These are phyloP conservation scores for Arthrobotrys sinensis DNA, from an alignment of 2,329 filamentous ascomycete species.

Conservation along the genomic window DNA sequence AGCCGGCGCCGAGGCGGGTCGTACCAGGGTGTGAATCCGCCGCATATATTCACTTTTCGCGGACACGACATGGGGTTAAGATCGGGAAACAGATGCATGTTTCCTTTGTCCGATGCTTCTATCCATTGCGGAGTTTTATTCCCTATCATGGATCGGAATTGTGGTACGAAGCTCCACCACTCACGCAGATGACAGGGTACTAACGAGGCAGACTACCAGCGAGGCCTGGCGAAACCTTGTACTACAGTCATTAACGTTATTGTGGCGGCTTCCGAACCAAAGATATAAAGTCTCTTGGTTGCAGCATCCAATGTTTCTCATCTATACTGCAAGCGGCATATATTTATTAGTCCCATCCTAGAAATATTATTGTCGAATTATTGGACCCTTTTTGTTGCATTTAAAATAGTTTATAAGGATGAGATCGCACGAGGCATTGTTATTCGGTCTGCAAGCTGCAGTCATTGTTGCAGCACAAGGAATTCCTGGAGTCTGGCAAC, in stretches of 20 bases:
- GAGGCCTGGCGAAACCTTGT: neutral
- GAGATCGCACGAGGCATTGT: neutral
- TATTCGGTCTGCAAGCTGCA: conserved; percentile 19
- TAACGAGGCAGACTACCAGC: neutral
- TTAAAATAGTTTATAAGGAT: conserved; percentile 4
- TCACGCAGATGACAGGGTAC: neutral
- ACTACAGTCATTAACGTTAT: neutral
- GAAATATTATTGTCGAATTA: too few species aligned
- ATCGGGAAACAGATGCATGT: neutral
- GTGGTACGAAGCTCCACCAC: conserved; percentile 33
- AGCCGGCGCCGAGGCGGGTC: conserved; percentile 47
- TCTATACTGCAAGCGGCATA: too few species aligned
- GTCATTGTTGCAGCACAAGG: conserved; percentile 2
- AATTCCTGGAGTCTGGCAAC: conserved; percentile 22
- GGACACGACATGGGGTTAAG: neutral
- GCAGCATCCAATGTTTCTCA: neutral
- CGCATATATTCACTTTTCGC: conserved; percentile 25
- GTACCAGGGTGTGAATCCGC: conserved; percentile 31
- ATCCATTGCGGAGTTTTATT: neutral
- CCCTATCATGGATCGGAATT: conserved; percentile 8
- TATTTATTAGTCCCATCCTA: too few species aligned
- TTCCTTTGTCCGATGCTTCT: neutral
- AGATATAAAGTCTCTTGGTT: neutral
- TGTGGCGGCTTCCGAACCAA: neutral
- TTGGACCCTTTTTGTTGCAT: too few species aligned